These are phyloP conservation scores for Plantago rigida DNA, from an alignment of 305 asterid species.

Conservation along the genomic window DNA sequence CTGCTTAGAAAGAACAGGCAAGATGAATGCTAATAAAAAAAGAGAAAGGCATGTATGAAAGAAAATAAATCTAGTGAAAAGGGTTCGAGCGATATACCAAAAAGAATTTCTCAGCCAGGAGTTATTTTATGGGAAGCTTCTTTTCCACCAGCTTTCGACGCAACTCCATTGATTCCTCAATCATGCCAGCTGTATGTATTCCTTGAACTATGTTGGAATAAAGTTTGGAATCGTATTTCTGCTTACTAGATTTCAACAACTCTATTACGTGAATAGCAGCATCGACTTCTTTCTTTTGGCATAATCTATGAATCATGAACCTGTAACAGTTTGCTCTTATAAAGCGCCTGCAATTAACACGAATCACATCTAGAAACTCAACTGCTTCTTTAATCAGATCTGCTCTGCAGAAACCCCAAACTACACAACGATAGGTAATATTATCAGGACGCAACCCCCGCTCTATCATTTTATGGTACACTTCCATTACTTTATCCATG, in stretches of 20 bases:
- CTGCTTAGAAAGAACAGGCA: constrained; percentile 5
- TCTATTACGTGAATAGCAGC: constrained; percentile 51
- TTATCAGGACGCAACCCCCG: constrained; percentile 59
- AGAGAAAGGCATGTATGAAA: background rate
- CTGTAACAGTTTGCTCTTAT: constrained; percentile 69
- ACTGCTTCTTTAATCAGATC: constrained; percentile 72
- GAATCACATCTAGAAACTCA: constrained; percentile 46
- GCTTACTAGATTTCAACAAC: constrained; percentile 45
- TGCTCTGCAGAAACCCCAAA: constrained; percentile 74
- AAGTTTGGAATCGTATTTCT: constrained; percentile 27
- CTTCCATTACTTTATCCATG: constrained; percentile 60
- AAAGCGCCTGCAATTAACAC: constrained; percentile 29
- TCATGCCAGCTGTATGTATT: constrained; percentile 57
- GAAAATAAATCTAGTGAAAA: constrained; percentile 1
- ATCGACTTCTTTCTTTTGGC: constrained; percentile 52
- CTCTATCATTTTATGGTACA: constrained; percentile 51
- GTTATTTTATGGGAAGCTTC: constrained; percentile 33
- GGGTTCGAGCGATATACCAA: background rate
- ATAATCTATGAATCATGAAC: constrained; percentile 51
- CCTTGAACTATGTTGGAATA: constrained; percentile 46
- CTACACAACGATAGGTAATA: constrained; percentile 60
- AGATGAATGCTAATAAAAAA: background rate
- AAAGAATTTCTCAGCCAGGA: constrained; percentile 12
- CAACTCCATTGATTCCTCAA: constrained; percentile 50
- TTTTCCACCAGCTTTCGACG: constrained; percentile 43